These are phyloP conservation scores for Coniella lustricola DNA, from an alignment of 2,329 filamentous ascomycete species.

Conservation along the genomic window DNA sequence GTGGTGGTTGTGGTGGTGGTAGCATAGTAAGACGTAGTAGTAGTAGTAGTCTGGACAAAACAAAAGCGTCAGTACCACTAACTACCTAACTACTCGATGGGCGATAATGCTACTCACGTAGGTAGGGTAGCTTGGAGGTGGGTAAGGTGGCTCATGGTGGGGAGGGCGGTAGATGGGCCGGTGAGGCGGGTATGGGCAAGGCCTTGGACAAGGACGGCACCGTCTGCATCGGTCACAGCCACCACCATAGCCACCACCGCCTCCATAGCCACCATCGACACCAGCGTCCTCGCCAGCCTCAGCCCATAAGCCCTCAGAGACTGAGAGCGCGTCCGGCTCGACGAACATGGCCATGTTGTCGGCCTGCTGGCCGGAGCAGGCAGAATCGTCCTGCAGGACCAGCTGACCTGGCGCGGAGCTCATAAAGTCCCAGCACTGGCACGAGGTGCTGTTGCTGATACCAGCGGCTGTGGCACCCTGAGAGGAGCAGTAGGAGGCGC, in stretches of 20 bases:
- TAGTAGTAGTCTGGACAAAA: no score
- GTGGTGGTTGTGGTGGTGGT: background rate
- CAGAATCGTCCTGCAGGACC: background rate
- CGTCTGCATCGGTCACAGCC: background rate
- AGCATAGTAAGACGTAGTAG: no score
- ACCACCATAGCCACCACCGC: background rate
- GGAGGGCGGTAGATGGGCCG: background rate
- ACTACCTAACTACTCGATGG: no score
- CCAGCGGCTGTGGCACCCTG: background rate
- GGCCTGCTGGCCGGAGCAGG: background rate
- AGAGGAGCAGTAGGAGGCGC: background rate
- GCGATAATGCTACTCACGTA: no score
- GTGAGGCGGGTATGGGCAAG: background rate
- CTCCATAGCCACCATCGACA: background rate
- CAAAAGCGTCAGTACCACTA: no score
- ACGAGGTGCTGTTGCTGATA: background rate
- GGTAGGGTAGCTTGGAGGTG: no score
- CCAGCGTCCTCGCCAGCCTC: background rate
- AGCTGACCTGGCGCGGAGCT: background rate
- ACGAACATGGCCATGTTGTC: background rate
- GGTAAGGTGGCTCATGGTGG: no score
- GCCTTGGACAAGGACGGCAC: background rate
- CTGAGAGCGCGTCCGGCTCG: background rate
- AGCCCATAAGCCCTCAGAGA: background rate
- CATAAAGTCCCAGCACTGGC: slow-evolving; percentile 1